Evolutionary conservation across 208 protist genomes (phyloP).

Genomic region (Acanthamoeba culbertsoni): DNA sequence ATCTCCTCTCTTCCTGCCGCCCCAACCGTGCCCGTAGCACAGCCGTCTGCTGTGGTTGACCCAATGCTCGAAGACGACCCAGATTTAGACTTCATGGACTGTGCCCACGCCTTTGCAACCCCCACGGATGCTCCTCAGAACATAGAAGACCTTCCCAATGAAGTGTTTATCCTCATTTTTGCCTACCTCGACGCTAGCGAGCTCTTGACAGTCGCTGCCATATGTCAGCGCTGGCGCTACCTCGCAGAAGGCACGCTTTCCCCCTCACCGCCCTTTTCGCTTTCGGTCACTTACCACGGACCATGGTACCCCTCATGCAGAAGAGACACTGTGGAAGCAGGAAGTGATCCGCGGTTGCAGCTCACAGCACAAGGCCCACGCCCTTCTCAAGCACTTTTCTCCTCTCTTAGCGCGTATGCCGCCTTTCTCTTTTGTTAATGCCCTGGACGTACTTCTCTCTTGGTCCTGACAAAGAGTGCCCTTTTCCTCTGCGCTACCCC

Average conservation of each 20-base stretch:
- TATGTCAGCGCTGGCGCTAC: neutral
- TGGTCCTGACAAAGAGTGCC: neutral
- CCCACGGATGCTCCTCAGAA: neutral
- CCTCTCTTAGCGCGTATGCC: too few species aligned
- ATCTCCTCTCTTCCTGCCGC: neutral
- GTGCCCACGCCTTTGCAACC: neutral
- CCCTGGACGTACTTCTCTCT: neutral
- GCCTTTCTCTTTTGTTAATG: too few species aligned
- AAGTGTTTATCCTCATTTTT: constrained; percentile 6
- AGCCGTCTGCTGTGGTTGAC: too few species aligned
- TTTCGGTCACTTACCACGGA: too few species aligned
- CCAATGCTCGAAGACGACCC: neutral
- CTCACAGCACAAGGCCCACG: neutral
- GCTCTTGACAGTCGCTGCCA: neutral
- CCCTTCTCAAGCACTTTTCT: neutral
- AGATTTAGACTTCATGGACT: neutral
- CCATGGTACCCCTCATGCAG: too few species aligned
- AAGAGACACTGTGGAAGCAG: neutral
- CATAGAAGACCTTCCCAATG: neutral
- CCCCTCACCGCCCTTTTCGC: too few species aligned
- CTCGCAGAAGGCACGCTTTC: neutral
- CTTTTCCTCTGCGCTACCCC: neutral
- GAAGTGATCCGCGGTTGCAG: neutral
- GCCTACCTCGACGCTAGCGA: neutral
- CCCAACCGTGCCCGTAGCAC: too few species aligned